Base-by-base conservation (phyloP, 148 eudicot species). In the Rhododendron griersonianum region DNA sequence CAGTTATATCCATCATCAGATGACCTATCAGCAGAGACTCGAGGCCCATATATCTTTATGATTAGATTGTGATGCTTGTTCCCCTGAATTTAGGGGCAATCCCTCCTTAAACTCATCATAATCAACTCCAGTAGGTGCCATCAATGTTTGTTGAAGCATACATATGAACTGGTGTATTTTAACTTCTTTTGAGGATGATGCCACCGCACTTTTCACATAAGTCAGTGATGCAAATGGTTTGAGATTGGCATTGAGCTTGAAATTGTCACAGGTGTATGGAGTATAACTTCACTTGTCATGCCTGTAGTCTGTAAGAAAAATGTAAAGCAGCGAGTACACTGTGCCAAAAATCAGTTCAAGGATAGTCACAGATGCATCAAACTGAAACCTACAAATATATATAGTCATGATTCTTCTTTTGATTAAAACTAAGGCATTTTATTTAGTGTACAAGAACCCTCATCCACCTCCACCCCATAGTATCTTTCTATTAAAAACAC, bases 1-100 rank as follows among this genome's bases (percentile, higher is more conserved):
- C 99, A 97, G 87, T 95, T 97, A 90, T 93, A 97, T 61, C 98
- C 99, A 91, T 97, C 99, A 83, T 95, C 99, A 48, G 96, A 93
- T 82, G 98, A 93, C 87, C 94, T 92, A 48, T 96, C 99, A 85
- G 90, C 75, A 83, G 89, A 41, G 51, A 91, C 92, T 69, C 93
- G 84, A 67, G 44, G 96, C 87, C 71, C 89, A 81, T 41, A 53
- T 48, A 78, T 87, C 95, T 88, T 89, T 94, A 84, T 88, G 91
- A 63, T 95, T 94, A 88, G 93, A 41, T 76, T 90, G 87, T 57
- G 92, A 86, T 81, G 82, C 91, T 83, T 91, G 95, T 48, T 84
- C 86, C 84, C 89, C 91, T 47, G 76, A 81, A 84, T 61, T 87
- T 14, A 85, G 84, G 75, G 94, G 76, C 94, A 95, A 86, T 91